Evolutionary conservation across 306 rosid species (phyloP).

Genomic region (Cotoneaster glaucophyllus): DNA sequence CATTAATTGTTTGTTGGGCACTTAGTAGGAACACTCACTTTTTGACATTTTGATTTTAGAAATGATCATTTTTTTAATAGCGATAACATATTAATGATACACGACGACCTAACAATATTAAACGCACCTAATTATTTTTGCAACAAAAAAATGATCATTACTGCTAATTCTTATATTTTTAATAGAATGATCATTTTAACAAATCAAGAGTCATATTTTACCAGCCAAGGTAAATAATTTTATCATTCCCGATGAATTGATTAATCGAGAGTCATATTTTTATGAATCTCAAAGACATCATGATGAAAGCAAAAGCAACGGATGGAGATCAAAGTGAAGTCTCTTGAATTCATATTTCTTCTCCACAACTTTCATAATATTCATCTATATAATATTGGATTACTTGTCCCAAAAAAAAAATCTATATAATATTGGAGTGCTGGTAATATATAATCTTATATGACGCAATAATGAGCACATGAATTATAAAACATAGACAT

Average conservation of each 20-base stretch:
- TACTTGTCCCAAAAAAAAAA: no score
- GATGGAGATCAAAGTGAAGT: slow-evolving; percentile 11
- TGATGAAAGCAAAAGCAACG: not conserved
- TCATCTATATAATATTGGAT: not conserved
- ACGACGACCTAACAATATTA: no score
- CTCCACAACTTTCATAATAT: not conserved
- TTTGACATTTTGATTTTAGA: no score
- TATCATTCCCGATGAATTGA: not conserved
- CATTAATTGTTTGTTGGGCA: no score
- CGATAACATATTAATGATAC: no score
- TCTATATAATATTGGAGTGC: not conserved
- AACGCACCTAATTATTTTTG: no score
- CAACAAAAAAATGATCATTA: no score
- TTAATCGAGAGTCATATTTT: not conserved
- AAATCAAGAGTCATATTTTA: not conserved
- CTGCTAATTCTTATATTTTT: no score
- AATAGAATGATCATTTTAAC: not conserved
- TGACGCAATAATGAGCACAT: not conserved
- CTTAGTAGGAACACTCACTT: no score
- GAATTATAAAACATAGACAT: not conserved
- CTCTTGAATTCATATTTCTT: slow-evolving; percentile 1
- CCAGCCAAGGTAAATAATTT: slow-evolving; percentile 2
- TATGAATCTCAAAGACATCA: not conserved
- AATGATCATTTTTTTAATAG: no score
- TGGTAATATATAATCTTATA: not conserved